These are phyloP conservation scores for Castanea mollissima DNA, from an alignment of 306 rosid species.

Conservation along the genomic window DNA sequence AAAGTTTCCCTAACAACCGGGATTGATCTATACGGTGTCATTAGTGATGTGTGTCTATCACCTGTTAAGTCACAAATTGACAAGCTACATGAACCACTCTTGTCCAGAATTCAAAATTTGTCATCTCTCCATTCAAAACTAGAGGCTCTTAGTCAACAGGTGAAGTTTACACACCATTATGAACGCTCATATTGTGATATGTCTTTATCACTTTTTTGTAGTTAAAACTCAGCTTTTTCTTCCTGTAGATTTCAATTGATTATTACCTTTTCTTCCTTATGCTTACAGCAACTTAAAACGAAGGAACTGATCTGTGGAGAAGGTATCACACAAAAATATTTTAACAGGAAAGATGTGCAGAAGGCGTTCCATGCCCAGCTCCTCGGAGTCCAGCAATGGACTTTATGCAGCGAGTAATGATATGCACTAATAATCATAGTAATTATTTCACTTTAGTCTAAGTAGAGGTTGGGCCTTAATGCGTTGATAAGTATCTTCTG, in stretches of 20 bases:
- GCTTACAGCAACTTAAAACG: background rate
- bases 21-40: background rate
- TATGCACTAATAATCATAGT: background rate
- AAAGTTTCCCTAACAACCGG: no score
- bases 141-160: background rate
- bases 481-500: no score
- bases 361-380: constrained; percentile 1
- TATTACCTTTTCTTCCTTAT: background rate
- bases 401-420: background rate
- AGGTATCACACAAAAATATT: background rate
- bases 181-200: no score
- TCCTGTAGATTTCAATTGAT: background rate
- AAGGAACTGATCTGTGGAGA: background rate
- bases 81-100: background rate
- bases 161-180: background rate
- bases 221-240: background rate
- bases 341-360: constrained; percentile 6
- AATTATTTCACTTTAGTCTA: background rate
- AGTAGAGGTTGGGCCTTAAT: no score
- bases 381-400: background rate
- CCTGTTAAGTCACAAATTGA: background rate
- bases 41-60: background rate
- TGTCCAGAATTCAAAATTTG: background rate
- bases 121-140: background rate
- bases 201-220: background rate